Evolutionary conservation across 2,329 filamentous ascomycete species (phyloP), one percentile per base, ranked within the genome.

Genomic region (Ascochyta pisi): DNA sequence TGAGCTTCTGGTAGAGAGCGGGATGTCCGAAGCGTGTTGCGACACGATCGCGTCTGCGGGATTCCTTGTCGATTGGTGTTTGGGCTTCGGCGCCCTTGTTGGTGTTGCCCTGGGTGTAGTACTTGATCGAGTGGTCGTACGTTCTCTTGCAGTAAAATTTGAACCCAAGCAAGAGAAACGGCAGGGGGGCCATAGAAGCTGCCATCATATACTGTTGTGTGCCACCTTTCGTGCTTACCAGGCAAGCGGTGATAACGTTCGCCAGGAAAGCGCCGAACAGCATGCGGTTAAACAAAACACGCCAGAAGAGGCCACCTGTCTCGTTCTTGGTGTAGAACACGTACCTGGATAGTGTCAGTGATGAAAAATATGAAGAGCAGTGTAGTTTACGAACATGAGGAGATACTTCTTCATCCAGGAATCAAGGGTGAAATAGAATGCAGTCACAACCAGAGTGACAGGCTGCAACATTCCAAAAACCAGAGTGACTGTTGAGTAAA

Each of bases 281-380:
- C 73, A 97, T 83, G n/a, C 95, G 89, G 76, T 99, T 99, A 82
- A 92, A 96, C 6, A 98, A 76, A 1, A 93, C 86, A 16, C 92
- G 87, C 95, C 95, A 99, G 73, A 92, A 96, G 73, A 90, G 86
- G 46, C 95, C 95, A 8, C 93, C 95, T 0, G 93, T 97, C 73
- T 99, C 95, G 26, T 89, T 96, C 80, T 98, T 99, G 42, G 95
- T 99, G 62, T 96, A 85, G 71, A 97, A 98, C 62, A 97, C 89
- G 77, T 99, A 82, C 57, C 73, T 74, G 45, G n/a, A 9, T 12
- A 13, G 13, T 27, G 41, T 70, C 49, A 67, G 58, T 41, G 31
- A 16, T 12, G 31, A 35, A 6, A 6, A 5, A 42, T 23, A 16
- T 13, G 12, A 19, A n/a, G 4, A 7, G 22, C 8, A 8, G 7